Evolutionary conservation across 225 moss, liverwort and hornwort species (phyloP).

Genomic region (Asterella californica): DNA sequence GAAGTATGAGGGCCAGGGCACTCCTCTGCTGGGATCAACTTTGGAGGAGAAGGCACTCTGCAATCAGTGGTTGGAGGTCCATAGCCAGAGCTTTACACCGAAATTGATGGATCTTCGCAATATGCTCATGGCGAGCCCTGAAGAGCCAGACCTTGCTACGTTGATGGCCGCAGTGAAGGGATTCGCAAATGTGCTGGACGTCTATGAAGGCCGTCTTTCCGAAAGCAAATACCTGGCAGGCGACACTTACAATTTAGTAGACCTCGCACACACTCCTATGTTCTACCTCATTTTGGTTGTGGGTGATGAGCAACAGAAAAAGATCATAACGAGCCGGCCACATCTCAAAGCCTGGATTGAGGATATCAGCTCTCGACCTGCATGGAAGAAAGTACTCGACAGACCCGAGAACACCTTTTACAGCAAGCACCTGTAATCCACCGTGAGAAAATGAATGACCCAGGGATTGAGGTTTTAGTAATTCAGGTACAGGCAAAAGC

Average conservation of each 20-base stretch:
- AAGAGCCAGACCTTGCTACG: background rate
- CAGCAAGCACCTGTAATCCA: background rate
- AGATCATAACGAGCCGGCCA: background rate
- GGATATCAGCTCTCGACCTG: slow-evolving; percentile 23
- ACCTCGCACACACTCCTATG: slow-evolving; percentile 50
- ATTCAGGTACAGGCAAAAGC: too few relatives aligned
- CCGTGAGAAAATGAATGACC: too few relatives aligned
- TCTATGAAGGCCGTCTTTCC: slow-evolving; percentile 62
- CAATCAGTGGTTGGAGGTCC: slow-evolving; percentile 37
- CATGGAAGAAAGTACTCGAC: slow-evolving; percentile 20
- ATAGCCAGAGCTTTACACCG: slow-evolving; percentile 19
- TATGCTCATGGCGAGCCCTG: background rate
- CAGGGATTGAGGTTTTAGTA: too few relatives aligned
- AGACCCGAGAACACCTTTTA: slow-evolving; percentile 3
- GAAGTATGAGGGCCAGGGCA: slow-evolving; percentile 18
- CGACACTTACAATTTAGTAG: slow-evolving; percentile 58
- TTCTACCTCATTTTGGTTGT: slow-evolving; percentile 17
- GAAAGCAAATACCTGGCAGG: slow-evolving; percentile 54
- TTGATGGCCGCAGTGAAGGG: background rate
- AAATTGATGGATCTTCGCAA: background rate
- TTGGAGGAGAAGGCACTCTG: slow-evolving; percentile 5
- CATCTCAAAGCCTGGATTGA: slow-evolving; percentile 28
- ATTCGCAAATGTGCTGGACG: slow-evolving; percentile 32
- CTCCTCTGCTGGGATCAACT: slow-evolving; percentile 18
- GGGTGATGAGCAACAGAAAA: background rate